These are phyloP conservation scores for Podila epicladia DNA, from an alignment of 192 early-diverging fungal species.

Conservation along the genomic window DNA sequence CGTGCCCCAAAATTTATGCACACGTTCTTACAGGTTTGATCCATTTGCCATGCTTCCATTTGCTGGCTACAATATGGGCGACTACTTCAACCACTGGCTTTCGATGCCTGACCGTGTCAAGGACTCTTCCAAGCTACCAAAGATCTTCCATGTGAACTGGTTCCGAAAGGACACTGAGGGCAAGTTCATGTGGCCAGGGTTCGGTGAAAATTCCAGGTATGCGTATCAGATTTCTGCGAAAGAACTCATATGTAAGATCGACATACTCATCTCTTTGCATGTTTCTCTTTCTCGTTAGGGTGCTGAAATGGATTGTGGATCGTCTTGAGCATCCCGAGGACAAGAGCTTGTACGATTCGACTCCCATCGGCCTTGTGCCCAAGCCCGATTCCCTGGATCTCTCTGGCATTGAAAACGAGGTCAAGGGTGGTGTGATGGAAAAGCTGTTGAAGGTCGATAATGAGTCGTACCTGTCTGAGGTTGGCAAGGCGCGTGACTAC, in stretches of 20 bases:
- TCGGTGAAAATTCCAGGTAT: constrained; percentile 45
- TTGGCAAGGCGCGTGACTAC: constrained; percentile 44
- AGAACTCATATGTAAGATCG: neutral
- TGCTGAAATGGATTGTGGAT: constrained; percentile 49
- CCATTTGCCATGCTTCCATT: constrained; percentile 51
- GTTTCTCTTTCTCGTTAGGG: constrained; percentile 5
- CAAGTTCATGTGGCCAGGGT: constrained; percentile 47
- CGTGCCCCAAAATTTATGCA: neutral
- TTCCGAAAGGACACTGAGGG: constrained; percentile 45
- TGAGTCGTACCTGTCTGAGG: constrained; percentile 29
- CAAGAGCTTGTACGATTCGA: constrained; percentile 21
- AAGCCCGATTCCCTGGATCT: constrained; percentile 34
- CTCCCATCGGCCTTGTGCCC: constrained; percentile 45
- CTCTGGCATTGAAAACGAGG: constrained; percentile 40
- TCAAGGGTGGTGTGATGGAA: constrained; percentile 35
- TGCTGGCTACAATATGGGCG: constrained; percentile 50
- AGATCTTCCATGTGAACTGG: constrained; percentile 50
- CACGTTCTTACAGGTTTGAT: constrained; percentile 23
- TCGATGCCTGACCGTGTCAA: constrained; percentile 42
- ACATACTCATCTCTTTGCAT: neutral
- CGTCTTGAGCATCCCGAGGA: constrained; percentile 39
- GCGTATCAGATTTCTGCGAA: neutral
- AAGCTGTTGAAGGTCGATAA: constrained; percentile 33
- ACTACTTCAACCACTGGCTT: constrained; percentile 48
- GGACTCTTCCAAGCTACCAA: constrained; percentile 37